These are phyloP conservation scores for Sporothrix dimorphospora DNA, from an alignment of 2,329 filamentous ascomycete species.

Conservation along the genomic window DNA sequence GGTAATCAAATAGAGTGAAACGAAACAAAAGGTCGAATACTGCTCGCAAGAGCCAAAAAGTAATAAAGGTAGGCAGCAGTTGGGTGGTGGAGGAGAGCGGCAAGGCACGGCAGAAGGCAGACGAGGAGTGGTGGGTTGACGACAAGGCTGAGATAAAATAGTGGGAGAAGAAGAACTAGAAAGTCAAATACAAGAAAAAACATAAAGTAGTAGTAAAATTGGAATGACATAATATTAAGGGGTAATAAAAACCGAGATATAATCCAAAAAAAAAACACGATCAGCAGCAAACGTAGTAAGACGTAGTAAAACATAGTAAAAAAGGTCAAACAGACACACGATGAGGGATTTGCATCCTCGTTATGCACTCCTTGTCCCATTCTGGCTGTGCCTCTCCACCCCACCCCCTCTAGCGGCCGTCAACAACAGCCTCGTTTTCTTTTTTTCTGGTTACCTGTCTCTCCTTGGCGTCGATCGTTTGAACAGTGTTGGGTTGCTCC, in stretches of 20 bases:
- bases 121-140: not conserved
- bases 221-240: not conserved
- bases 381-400: not conserved
- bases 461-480: not conserved
- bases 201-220: not conserved
- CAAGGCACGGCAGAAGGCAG: not conserved
- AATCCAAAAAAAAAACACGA: not conserved
- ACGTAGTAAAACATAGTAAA: not conserved
- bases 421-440: constrained; percentile 2
- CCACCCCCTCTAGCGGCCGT: not conserved
- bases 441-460: not conserved
- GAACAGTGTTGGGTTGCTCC: not conserved
- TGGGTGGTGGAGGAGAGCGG: not conserved
- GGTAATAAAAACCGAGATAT: not conserved
- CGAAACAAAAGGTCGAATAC: not conserved
- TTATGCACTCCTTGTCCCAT: not conserved
- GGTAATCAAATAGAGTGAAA: not conserved
- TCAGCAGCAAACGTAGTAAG: not conserved
- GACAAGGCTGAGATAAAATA: not conserved
- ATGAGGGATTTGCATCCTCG: not conserved
- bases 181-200: not conserved
- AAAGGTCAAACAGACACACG: not conserved
- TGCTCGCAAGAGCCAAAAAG: not conserved
- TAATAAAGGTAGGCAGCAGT: not conserved
- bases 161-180: not conserved